These are phyloP conservation scores for Phialocephala subalpina DNA, from an alignment of 2,329 filamentous ascomycete species.

Conservation along the genomic window DNA sequence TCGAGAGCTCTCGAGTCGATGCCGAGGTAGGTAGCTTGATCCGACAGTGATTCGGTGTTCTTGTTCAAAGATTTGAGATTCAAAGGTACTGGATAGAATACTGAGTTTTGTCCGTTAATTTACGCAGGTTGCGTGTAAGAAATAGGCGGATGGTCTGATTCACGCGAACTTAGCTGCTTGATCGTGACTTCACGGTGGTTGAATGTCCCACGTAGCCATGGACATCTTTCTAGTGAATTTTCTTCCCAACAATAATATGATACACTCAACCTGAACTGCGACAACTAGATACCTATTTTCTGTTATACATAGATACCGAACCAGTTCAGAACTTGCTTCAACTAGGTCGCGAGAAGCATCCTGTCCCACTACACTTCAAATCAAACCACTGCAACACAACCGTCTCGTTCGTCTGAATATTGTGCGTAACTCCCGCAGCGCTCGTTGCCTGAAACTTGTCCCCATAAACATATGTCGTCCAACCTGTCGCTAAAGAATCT, in stretches of 20 bases:
- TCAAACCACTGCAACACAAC: conserved; percentile 37
- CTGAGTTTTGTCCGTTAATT: too few species aligned
- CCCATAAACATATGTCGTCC: conserved; percentile 39
- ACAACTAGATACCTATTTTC: too few species aligned
- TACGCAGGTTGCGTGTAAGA: too few species aligned
- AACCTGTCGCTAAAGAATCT: conserved; percentile 40
- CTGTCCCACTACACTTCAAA: conserved; percentile 25
- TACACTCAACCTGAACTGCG: too few species aligned
- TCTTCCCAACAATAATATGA: too few species aligned
- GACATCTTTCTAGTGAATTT: too few species aligned
- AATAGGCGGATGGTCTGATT: too few species aligned
- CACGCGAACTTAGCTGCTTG: too few species aligned
- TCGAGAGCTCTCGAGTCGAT: background rate
- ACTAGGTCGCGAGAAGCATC: conserved; percentile 16
- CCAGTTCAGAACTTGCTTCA: background rate
- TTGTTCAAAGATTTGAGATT: too few species aligned
- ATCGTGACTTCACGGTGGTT: too few species aligned
- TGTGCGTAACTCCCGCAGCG: conserved; percentile 33
- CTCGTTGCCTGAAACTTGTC: conserved; percentile 32
- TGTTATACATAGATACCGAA: background rate
- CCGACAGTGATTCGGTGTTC: background rate
- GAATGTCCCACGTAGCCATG: too few species aligned
- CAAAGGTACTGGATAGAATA: too few species aligned
- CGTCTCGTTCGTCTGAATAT: conserved; percentile 35
- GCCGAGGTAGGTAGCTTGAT: background rate